Evolutionary conservation across 441 rosid species (phyloP).

Genomic region (Kokia cookei): DNA sequence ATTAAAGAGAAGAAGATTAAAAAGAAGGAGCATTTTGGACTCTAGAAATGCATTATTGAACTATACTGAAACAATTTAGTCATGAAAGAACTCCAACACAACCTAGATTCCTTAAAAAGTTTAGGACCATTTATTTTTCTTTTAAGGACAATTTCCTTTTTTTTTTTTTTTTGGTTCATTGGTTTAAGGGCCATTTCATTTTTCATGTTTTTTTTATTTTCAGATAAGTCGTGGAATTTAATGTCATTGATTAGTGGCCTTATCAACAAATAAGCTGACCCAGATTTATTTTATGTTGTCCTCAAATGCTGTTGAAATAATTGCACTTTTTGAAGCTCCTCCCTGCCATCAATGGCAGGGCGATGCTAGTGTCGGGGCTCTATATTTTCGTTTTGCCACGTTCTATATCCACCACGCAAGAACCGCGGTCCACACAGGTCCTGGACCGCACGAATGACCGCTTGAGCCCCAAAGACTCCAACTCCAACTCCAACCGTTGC

Average conservation of each 20-base stretch:
- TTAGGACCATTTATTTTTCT: neutral
- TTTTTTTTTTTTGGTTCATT: too few relatives aligned
- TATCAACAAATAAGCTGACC: neutral
- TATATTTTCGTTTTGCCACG: neutral
- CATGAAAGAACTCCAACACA: neutral
- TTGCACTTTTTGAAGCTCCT: neutral
- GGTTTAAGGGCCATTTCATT: too few relatives aligned
- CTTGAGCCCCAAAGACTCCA: neutral
- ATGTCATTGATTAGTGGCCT: neutral
- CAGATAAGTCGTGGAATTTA: neutral
- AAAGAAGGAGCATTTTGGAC: neutral
- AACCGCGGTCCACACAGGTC: neutral
- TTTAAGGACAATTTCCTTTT: too few relatives aligned
- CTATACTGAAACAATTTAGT: neutral
- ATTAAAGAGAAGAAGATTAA: neutral
- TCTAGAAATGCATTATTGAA: neutral
- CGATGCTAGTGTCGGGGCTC: neutral
- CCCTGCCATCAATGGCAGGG: neutral
- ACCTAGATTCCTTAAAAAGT: neutral
- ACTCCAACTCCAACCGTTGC: neutral
- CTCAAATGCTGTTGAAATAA: neutral
- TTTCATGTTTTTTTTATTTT: too few relatives aligned
- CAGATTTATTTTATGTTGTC: neutral
- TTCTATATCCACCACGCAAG: neutral
- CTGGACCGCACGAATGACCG: neutral